Base-by-base conservation (phyloP, 2,329 filamentous ascomycete species). In the Sporothrix globosa region DNA sequence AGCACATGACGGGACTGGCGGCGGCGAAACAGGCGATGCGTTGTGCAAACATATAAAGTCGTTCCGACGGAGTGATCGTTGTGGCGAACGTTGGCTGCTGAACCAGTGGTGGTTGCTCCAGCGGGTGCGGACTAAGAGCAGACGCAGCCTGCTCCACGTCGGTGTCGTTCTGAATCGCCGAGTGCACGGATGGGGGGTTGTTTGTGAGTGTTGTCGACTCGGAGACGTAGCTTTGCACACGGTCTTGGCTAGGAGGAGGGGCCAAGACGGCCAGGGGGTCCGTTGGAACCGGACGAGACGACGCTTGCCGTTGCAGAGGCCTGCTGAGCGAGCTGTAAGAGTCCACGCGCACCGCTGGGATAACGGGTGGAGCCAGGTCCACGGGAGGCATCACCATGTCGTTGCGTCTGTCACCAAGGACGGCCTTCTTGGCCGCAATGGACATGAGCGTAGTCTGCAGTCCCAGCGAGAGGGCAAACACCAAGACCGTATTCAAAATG, bases 1-100 rank as follows among this genome's bases (percentile, higher is more conserved):
- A 70, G 56, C 74, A 66, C 1, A 79, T 74, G 69, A 80, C 74
- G 4, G 77, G 77, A 69, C 79, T 77, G 19, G 58, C 67, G 0
- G 63, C 67, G 4, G 54, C 50, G 9, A 72, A 69, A 17, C 54
- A 61, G n/a, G 39, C 67, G 4, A 58, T 2, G n/a, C 48, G 19
- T 9, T 46, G 39, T 14, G 13, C 4, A 6, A 9, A 2, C 9
- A 17, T 30, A 1, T 6, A 6, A 4, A 17, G 5, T 21, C 19
- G 19, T 24, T 53, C 13, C 10, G 50, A 21, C 4, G 11, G 6
- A 14, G 34, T 44, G 19, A 11, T 66, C 27, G 44, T 53, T 1
- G 13, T 14, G 6, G 10, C 14, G 10, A 11, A 1, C 19, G 50
- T 24, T 41, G 30, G 3, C 21, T 19, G 56, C 7, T 54, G 13